Evolutionary conservation across 2,329 filamentous ascomycete species (phyloP).

Genomic region (Alternaria atra): DNA sequence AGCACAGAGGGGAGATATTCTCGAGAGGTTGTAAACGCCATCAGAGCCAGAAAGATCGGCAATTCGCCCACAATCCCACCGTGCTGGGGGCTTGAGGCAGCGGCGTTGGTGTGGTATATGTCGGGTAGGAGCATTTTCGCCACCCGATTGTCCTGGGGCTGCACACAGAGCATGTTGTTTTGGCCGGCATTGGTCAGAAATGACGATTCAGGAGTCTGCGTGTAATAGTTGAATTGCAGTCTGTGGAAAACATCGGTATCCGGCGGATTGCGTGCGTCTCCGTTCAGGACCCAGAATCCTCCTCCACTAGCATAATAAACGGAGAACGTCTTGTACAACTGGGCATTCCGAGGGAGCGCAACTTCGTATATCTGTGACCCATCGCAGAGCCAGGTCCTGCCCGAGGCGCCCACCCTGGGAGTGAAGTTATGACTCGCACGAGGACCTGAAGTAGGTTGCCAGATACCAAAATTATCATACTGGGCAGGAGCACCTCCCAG

Average conservation of each 20-base stretch:
- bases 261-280: conserved; percentile 22
- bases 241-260: conserved; percentile 24
- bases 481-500: background rate
- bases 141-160: conserved; percentile 30
- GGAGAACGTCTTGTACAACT: conserved; percentile 24
- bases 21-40: conserved; percentile 35
- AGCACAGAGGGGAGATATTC: conserved; percentile 20
- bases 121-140: conserved; percentile 33
- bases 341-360: background rate
- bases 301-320: conserved; percentile 29
- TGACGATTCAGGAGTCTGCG: conserved; percentile 18
- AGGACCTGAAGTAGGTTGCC: conserved; percentile 23
- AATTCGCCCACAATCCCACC: conserved; percentile 43
- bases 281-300: conserved; percentile 34
- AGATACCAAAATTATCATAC: conserved; percentile 15
- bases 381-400: conserved; percentile 28
- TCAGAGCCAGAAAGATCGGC: conserved; percentile 43
- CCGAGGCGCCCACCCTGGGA: conserved; percentile 18
- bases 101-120: conserved; percentile 21
- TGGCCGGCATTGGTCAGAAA: conserved; percentile 35
- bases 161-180: conserved; percentile 20
- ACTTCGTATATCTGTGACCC: conserved; percentile 15
- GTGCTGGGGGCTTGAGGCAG: background rate
- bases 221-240: conserved; percentile 35
- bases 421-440: background rate